Base-by-base conservation (phyloP, 345 rosid species). In the Aegle marmelos region DNA sequence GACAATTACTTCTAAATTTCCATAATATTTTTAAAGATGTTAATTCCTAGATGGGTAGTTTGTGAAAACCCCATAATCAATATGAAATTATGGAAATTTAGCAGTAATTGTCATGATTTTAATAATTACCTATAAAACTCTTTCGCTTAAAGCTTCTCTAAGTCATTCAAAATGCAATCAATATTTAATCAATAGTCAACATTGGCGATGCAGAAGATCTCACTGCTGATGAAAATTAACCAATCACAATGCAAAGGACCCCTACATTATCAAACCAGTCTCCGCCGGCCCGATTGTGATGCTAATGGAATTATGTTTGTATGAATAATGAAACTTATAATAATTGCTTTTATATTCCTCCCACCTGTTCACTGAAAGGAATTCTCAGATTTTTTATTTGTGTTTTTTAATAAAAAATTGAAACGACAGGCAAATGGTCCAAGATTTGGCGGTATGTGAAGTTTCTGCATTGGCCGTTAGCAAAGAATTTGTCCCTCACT, bases 281-380 rank as follows among this genome's bases (percentile, higher is more conserved):
- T 9, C 69, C 68, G 59, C 53, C 48, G 2, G 16, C 50, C 14
- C n/a, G 70, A 75, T 22, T n/a, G 48, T 31, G 78, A 75, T 75
- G 78, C 70, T 75, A 75, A 75, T 75, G 45, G 21, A 22, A 48
- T 48, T 7, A 7, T 16, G 25, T 27, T 22, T n/a, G 11, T 16
- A 54, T 34, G 21, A n/a, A n/a, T n/a, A n/a, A n/a, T n/a, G n/a
- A 71, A 45, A 28, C 4, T 10, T 61, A 11, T 24, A 45, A 45
- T 45, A 45, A 9, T 45, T 9, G 14, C 4, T 11, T 45, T 45
- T 45, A 11, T 9, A 36, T 7, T 36, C 39, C 39, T 36, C 39
- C 39, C 7, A 6, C 39, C 39, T 36, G 39, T 36, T 36, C 39
- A 7, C 39, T 7, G 39, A 36, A 36, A 36, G 7, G 6, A 36